Evolutionary conservation across 2,329 filamentous ascomycete species (phyloP).

Genomic region (Fusarium nelsonii): DNA sequence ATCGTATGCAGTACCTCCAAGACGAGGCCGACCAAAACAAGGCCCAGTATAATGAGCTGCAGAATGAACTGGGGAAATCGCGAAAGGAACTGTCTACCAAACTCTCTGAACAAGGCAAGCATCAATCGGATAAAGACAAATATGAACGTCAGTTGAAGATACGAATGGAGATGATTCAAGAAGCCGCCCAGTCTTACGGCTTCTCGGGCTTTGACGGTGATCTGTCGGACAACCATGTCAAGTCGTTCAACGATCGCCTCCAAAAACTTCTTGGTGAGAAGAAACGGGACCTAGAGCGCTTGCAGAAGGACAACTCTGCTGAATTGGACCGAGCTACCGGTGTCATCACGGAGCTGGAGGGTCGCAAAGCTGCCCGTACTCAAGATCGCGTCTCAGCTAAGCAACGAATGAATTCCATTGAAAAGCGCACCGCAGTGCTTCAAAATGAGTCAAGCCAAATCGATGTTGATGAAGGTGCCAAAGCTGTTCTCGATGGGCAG

Average conservation of each 20-base stretch:
- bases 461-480: slow-evolving; percentile 85
- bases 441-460: slow-evolving; percentile 80
- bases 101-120: slow-evolving; percentile 77
- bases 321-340: slow-evolving; percentile 80
- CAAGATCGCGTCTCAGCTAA: slow-evolving; percentile 81
- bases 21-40: slow-evolving; percentile 73
- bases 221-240: slow-evolving; percentile 78
- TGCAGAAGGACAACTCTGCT: slow-evolving; percentile 78
- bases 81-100: slow-evolving; percentile 64
- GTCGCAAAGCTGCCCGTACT: slow-evolving; percentile 76
- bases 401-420: slow-evolving; percentile 78
- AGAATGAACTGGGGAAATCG: slow-evolving; percentile 59
- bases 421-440: slow-evolving; percentile 74
- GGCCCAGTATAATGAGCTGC: slow-evolving; percentile 74
- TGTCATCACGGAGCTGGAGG: slow-evolving; percentile 78
- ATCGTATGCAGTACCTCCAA: slow-evolving; percentile 74
- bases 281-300: slow-evolving; percentile 79
- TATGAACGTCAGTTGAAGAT: slow-evolving; percentile 83
- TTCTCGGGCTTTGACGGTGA: slow-evolving; percentile 88
- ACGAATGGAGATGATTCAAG: slow-evolving; percentile 80
- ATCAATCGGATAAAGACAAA: slow-evolving; percentile 86
- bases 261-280: slow-evolving; percentile 82
- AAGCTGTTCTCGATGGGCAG: slow-evolving; percentile 80
- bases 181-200: slow-evolving; percentile 79
- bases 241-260: slow-evolving; percentile 82